These are phyloP conservation scores for Termitomyces sp. DNA, from an alignment of 768 basidiomycete species.

Conservation along the genomic window DNA sequence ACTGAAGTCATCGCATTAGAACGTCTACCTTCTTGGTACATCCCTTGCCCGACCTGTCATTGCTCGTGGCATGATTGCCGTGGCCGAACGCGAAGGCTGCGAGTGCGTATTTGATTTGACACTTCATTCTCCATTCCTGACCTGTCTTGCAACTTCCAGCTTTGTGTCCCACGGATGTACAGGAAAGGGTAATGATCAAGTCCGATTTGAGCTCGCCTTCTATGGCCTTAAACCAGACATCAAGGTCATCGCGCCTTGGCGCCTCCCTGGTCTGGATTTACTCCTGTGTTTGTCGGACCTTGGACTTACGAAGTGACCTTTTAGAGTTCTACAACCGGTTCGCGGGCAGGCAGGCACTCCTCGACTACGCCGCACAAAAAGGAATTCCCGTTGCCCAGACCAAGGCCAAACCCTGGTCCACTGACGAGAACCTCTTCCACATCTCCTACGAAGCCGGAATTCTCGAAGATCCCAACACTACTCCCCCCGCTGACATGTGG, in stretches of 20 bases:
- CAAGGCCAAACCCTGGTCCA: conserved; percentile 97
- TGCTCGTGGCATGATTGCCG: conserved; percentile 96
- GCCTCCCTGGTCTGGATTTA: conserved; percentile 68
- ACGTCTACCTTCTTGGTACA: conserved; percentile 95
- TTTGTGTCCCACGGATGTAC: conserved; percentile 98
- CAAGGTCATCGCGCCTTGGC: conserved; percentile 99
- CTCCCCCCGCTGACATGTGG: conserved; percentile 98
- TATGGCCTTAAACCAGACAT: conserved; percentile 98
- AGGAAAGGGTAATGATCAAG: conserved; percentile 99
- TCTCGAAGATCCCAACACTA: conserved; percentile 93
- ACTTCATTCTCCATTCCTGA: not conserved
- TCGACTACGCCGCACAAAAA: conserved; percentile 84
- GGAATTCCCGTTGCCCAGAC: conserved; percentile 94
- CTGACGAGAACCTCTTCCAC: conserved; percentile 99
- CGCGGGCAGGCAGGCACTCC: conserved; percentile 89
- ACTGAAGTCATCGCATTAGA: conserved; percentile 36
- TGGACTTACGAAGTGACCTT: not conserved
- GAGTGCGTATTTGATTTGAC: conserved; percentile 54
- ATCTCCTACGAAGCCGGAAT: conserved; percentile 99
- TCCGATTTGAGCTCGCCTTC: conserved; percentile 98
- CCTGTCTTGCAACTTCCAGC: conserved; percentile 31
- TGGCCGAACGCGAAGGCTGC: conserved; percentile 89
- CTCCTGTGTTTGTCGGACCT: not conserved
- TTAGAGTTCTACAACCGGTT: conserved; percentile 96
- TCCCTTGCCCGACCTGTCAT: conserved; percentile 98